Base-by-base conservation (phyloP, 202 grass and related monocot genomes). In the Digitaria exilis region DNA sequence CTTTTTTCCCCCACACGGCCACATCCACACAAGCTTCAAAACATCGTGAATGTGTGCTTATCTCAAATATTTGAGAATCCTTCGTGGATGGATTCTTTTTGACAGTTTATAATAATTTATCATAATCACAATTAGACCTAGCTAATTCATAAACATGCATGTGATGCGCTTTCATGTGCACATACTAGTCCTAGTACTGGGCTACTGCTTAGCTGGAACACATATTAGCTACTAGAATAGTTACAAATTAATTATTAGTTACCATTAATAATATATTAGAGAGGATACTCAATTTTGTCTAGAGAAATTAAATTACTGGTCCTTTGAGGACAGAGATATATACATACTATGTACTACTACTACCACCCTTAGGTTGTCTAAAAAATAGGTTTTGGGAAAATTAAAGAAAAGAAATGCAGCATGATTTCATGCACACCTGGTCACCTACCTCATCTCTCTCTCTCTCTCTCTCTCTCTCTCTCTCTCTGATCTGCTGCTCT, bases 401-500 rank as follows among this genome's bases (percentile, higher is more conserved):
- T 57, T 57, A 57, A 51, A 50, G 16, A 51, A 25, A 51, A 50
- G 17, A 50, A 25, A 58, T 25, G 22, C 25, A 61, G 58, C 58
- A 17, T 67, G 46, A 56, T 65, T 84, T 77, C 35, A 84, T 84
- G 73, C 49, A 14, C 55, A 39, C 37, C 3, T 8, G 37, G n/a
- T n/a, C n/a, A n/a, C n/a, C n/a, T n/a, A n/a, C n/a, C n/a, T n/a
- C n/a, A n/a, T n/a, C n/a, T n/a, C 50, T 64, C 7, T 4, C 50
- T 54, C 50, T 17, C 14, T 49, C 46, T 48, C 46, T 50, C n/a
- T n/a, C n/a, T n/a, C n/a, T n/a, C n/a, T n/a, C n/a, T n/a, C n/a
- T n/a, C 50, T n/a, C 50, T 54, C 18, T 49, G n/a, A 12, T 46
- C 2, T 18, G 14, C 2, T 8, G 34, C 12, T 13, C 39, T 28